A percentile compares a stretch with the other conserved stretches of the same genome.
These are phyloP conservation scores for Podospora conica DNA, from an alignment of 495 filamentous ascomycete species.

Conservation along the genomic window DNA sequence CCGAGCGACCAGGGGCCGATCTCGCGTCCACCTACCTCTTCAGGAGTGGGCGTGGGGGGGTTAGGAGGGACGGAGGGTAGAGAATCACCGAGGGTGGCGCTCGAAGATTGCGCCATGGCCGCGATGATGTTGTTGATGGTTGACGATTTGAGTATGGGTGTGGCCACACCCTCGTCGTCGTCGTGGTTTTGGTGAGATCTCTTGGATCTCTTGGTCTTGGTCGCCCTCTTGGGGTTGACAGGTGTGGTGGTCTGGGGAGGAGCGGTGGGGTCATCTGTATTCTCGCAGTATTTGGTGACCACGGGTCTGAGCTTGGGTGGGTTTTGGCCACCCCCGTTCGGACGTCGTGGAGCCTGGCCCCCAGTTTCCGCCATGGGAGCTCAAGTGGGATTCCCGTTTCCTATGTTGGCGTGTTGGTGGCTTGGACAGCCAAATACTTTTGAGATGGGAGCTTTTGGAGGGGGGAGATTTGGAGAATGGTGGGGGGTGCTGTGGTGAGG, in stretches of 20 bases:
- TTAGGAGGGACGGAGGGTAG: not conserved
- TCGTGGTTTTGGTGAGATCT: not conserved
- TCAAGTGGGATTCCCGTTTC: too few relatives aligned
- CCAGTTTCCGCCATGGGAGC: too few relatives aligned
- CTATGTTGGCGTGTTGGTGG: not conserved
- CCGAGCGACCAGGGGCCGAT: constrained; percentile 89
- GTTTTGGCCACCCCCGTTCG: not conserved
- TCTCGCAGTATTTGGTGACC: not conserved
- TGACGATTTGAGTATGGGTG: not conserved
- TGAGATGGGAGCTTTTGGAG: not conserved
- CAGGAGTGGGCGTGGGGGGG: not conserved
- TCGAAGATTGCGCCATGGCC: not conserved
- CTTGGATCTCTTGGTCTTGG: not conserved
- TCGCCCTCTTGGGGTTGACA: not conserved
- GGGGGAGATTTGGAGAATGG: not conserved
- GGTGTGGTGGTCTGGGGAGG: not conserved
- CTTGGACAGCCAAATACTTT: not conserved
- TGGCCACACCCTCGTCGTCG: not conserved
- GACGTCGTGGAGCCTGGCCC: not conserved
- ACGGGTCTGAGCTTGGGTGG: not conserved
- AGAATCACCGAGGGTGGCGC: not conserved
- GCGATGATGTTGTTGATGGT: not conserved
- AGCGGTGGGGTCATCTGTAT: not conserved
- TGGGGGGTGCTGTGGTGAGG: not conserved
- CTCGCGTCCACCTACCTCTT: not conserved